Evolutionary conservation across 352 stramenopile genomes (phyloP).

Genomic region (Phytophthora cactorum): DNA sequence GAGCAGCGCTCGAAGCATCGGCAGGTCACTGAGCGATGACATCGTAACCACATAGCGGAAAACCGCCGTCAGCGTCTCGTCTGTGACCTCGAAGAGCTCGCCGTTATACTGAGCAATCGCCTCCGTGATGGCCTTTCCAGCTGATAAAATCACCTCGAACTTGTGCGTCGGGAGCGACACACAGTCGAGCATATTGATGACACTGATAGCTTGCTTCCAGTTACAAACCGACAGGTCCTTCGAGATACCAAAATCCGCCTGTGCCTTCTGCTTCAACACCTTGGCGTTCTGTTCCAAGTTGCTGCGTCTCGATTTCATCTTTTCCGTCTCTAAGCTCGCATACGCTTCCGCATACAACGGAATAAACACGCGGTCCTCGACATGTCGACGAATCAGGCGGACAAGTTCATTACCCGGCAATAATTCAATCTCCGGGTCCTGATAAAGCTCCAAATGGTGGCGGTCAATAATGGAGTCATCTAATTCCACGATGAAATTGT

Average conservation of each 20-base stretch:
- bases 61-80: conserved; percentile 64
- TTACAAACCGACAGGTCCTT: conserved; percentile 67
- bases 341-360: conserved; percentile 62
- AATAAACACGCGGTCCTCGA: conserved; percentile 86
- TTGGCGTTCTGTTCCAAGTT: conserved; percentile 62
- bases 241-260: conserved; percentile 71
- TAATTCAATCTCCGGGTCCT: conserved; percentile 64
- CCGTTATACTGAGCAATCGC: conserved; percentile 64
- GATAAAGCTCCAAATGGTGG: conserved; percentile 68
- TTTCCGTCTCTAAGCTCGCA: conserved; percentile 53
- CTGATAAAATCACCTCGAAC: conserved; percentile 73
- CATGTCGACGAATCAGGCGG: conserved; percentile 72
- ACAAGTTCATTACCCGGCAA: conserved; percentile 78
- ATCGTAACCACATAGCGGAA: conserved; percentile 78
- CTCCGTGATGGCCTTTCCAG: conserved; percentile 55
- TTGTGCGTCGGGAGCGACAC: conserved; percentile 86
- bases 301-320: conserved; percentile 42
- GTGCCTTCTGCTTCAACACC: conserved; percentile 55
- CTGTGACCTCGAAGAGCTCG: conserved; percentile 59
- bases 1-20: conserved; percentile 55
- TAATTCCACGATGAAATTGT: conserved; percentile 66
- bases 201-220: conserved; percentile 60
- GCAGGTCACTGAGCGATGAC: conserved; percentile 64
- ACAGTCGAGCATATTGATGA: conserved; percentile 75
- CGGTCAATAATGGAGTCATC: conserved; percentile 77